Conservation (phyloP, 176 grass and related monocot species). For the Rhipidocladum racemiflorum region DNA sequence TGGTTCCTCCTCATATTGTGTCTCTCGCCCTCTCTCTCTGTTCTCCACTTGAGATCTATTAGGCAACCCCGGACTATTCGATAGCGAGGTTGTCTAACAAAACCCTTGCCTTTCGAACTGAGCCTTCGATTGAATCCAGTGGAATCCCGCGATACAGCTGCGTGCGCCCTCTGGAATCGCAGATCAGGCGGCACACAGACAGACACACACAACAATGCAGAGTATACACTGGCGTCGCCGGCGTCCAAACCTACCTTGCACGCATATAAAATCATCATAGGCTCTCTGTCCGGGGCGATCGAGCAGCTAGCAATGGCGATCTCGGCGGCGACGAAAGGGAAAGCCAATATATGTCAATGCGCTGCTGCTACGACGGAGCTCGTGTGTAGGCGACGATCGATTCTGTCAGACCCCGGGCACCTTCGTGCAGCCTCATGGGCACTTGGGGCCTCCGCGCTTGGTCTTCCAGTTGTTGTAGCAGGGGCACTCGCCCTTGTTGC, state of each 20-base stretch:
- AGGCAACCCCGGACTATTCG: no score
- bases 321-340: no score
- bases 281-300: no score
- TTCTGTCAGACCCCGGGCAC: background rate
- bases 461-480: constrained; percentile 79
- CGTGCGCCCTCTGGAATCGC: background rate
- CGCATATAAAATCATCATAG: background rate
- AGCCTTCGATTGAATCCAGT: background rate
- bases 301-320: background rate
- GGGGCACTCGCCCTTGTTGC: constrained; percentile 58
- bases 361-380: no score
- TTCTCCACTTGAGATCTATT: no score
- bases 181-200: no score
- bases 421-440: constrained; percentile 21
- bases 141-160: background rate
- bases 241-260: background rate
- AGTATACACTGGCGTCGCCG: background rate
- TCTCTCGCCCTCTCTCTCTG: no score
- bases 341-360: no score
- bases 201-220: background rate
- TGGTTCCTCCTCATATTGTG: no score
- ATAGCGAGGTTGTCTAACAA: no score
- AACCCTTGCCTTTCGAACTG: no score
- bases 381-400: no score
- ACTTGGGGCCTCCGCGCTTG: constrained; percentile 56